These are phyloP conservation scores for Penicillium digitatum DNA, from an alignment of 2,329 filamentous ascomycete genomes.

Conservation along the genomic window DNA sequence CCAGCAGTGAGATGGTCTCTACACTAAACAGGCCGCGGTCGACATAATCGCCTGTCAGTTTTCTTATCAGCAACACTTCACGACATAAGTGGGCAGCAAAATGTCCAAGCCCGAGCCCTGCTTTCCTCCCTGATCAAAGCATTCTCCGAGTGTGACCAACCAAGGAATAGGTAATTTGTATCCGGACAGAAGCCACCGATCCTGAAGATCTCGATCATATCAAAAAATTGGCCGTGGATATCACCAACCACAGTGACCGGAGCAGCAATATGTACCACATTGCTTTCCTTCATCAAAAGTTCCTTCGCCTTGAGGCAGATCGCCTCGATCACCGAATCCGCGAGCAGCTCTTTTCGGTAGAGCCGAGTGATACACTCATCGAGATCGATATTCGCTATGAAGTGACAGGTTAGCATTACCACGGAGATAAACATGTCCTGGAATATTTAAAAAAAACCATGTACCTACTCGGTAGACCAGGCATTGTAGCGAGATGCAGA, in stretches of 20 bases:
- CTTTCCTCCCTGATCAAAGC: neutral
- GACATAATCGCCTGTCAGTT: constrained; percentile 79
- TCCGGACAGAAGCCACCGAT: constrained; percentile 97
- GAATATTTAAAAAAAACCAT: neutral
- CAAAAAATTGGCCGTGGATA: constrained; percentile 98
- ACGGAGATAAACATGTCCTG: neutral
- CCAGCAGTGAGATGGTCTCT: constrained; percentile 94
- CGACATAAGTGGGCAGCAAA: neutral
- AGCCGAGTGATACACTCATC: constrained; percentile 97
- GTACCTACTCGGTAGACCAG: constrained; percentile 45
- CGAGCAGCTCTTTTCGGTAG: constrained; percentile 94
- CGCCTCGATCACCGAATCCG: constrained; percentile 96
- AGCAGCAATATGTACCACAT: constrained; percentile 93
- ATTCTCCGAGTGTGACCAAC: constrained; percentile 46
- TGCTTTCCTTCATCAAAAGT: constrained; percentile 98
- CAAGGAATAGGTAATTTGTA: constrained; percentile 96
- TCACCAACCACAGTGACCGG: constrained; percentile 97
- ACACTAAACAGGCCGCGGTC: constrained; percentile 98
- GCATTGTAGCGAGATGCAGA: constrained; percentile 33
- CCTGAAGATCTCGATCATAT: constrained; percentile 98
- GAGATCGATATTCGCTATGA: constrained; percentile 84
- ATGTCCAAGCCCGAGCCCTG: neutral
- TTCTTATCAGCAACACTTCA: constrained; percentile 7
- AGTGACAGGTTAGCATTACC: constrained; percentile 9
- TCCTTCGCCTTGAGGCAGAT: constrained; percentile 99